These are phyloP conservation scores for Penicillium bialowiezense DNA, from an alignment of 495 filamentous ascomycete genomes.

Conservation along the genomic window DNA sequence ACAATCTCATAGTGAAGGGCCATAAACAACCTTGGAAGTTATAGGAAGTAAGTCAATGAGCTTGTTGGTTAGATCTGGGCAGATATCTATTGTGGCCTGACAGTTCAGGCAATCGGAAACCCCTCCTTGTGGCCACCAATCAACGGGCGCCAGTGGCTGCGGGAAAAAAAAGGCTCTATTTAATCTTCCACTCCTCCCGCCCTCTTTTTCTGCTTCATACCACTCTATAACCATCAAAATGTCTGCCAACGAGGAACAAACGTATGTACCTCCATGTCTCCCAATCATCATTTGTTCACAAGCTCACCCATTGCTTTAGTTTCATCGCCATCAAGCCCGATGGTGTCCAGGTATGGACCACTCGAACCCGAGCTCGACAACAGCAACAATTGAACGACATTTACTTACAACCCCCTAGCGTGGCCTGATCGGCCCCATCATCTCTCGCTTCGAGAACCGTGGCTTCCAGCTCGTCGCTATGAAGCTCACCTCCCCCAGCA, in stretches of 20 bases:
- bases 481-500: slow-evolving; percentile 84
- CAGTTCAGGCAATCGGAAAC: slow-evolving; percentile 4
- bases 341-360: slow-evolving; percentile 83
- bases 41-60: no score
- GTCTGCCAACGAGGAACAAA: slow-evolving; percentile 75
- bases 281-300: slow-evolving; percentile 29
- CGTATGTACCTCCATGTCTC: slow-evolving; percentile 55
- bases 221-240: slow-evolving; percentile 54
- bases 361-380: background rate
- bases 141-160: slow-evolving; percentile 18
- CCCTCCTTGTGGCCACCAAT: slow-evolving; percentile 19
- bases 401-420: slow-evolving; percentile 56
- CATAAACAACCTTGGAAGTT: no score
- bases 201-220: slow-evolving; percentile 26
- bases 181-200: slow-evolving; percentile 34
- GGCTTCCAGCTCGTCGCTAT: slow-evolving; percentile 98
- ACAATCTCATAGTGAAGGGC: no score
- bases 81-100: background rate
- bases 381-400: slow-evolving; percentile 11
- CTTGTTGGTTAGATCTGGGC: background rate
- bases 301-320: slow-evolving; percentile 57
- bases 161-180: slow-evolving; percentile 24
- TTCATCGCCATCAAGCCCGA: slow-evolving; percentile 99
- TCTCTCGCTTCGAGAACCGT: slow-evolving; percentile 93
- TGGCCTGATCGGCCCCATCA: slow-evolving; percentile 94